Conservation (phyloP, 1,139 yeast species). For the Casaregolazyma suthepensis region DNA sequence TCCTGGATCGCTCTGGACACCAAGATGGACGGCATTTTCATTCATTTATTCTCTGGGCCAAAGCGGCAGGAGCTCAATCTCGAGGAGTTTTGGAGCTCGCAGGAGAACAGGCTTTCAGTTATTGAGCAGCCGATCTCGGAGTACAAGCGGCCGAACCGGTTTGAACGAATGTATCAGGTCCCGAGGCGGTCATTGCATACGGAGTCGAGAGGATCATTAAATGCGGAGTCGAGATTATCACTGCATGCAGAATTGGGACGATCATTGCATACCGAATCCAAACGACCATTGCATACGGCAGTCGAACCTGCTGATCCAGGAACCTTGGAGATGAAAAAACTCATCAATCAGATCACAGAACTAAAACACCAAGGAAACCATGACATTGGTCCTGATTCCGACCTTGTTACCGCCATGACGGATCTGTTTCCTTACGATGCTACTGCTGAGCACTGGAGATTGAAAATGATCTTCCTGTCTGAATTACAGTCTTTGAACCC, state of each 20-base stretch:
- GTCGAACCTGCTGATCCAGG: slow-evolving; percentile 2
- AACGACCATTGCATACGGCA: slow-evolving; percentile 4
- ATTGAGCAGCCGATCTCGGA: neutral
- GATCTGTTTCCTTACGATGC: slow-evolving; percentile 29
- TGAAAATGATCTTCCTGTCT: slow-evolving; percentile 37
- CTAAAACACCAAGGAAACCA: neutral
- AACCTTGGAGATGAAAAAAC: slow-evolving; percentile 2
- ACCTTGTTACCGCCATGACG: slow-evolving; percentile 27
- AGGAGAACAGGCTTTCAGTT: slow-evolving; percentile 8
- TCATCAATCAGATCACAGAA: neutral
- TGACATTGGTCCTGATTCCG: slow-evolving; percentile 1
- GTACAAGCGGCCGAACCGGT: slow-evolving; percentile 2
- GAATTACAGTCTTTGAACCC: slow-evolving; percentile 39
- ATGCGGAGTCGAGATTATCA: no score
- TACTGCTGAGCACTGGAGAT: slow-evolving; percentile 31
- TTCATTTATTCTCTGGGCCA: slow-evolving; percentile 67
- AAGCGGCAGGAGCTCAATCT: slow-evolving; percentile 63
- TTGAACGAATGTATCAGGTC: slow-evolving; percentile 9
- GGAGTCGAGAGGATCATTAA: slow-evolving; percentile 2
- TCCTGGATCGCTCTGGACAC: slow-evolving; percentile 77
- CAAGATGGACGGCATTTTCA: slow-evolving; percentile 51
- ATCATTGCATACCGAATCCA: slow-evolving; percentile 7
- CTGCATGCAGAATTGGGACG: no score
- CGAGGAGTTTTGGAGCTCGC: slow-evolving; percentile 52
- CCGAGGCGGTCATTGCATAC: slow-evolving; percentile 7